Evolutionary conservation across 106 monocot genomes (phyloP).

Genomic region (Hemerocallis citrina): DNA sequence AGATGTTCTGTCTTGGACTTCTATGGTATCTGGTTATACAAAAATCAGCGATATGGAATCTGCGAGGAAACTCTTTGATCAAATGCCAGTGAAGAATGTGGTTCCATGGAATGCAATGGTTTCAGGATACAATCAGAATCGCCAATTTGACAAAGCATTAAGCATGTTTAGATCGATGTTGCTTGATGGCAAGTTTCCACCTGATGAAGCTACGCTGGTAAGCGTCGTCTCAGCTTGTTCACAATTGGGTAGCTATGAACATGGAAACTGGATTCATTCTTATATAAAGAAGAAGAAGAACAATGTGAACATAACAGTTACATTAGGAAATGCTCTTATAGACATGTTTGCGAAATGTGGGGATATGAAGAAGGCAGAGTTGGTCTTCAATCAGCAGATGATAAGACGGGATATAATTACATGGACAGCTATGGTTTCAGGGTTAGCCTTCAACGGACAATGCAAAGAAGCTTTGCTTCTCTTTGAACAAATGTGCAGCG

Average conservation of each 20-base stretch:
- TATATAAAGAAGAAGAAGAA: constrained; percentile 46
- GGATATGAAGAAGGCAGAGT: constrained; percentile 30
- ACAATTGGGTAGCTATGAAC: constrained; percentile 43
- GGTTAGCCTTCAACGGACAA: constrained; percentile 40
- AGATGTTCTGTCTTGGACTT: constrained; percentile 36
- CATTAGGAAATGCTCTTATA: constrained; percentile 49
- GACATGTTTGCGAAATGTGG: constrained; percentile 76
- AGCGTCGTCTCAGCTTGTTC: constrained; percentile 39
- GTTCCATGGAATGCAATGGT: constrained; percentile 49
- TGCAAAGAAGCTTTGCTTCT: constrained; percentile 28
- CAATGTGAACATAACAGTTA: constrained; percentile 5
- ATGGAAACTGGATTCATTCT: constrained; percentile 43
- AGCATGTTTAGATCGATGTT: constrained; percentile 23
- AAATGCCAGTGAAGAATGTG: constrained; percentile 31
- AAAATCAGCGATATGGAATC: constrained; percentile 19
- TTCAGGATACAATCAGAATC: constrained; percentile 39
- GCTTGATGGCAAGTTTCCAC: constrained; percentile 16
- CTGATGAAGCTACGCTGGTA: constrained; percentile 38
- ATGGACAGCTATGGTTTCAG: constrained; percentile 56
- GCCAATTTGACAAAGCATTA: constrained; percentile 15
- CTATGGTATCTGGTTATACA: constrained; percentile 28
- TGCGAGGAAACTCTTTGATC: constrained; percentile 27
- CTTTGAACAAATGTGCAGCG: constrained; percentile 30
- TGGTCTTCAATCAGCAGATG: constrained; percentile 32
- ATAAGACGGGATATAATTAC: constrained; percentile 29